Conservation (phyloP, 140 eudicot species). For the Oenanthe javanica region DNA sequence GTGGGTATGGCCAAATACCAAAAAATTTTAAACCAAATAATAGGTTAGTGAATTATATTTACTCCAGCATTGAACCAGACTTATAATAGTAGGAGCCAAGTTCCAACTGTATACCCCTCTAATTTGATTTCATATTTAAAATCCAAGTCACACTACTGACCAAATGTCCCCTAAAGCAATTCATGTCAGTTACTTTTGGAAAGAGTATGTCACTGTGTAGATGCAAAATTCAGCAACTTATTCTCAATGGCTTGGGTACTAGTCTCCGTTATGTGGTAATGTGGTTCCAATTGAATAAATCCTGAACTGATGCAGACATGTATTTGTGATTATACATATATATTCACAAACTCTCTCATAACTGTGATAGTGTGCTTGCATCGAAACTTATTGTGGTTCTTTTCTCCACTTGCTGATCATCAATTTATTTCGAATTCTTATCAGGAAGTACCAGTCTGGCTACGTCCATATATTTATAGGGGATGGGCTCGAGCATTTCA, state of each 20-base stretch:
- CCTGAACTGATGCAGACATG: not conserved
- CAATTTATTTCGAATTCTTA: not conserved
- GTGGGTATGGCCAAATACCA: too few species aligned
- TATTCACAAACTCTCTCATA: not conserved
- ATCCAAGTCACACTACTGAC: too few species aligned
- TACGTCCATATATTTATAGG: conserved; percentile 74
- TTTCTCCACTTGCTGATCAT: not conserved
- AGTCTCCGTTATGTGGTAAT: not conserved
- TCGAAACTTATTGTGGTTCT: not conserved
- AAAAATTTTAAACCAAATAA: too few species aligned
- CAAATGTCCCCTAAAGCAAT: not conserved
- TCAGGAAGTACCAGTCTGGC: conserved; percentile 82
- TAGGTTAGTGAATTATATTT: too few species aligned
- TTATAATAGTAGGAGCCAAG: too few species aligned
- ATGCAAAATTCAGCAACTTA: not conserved
- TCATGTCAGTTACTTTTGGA: too few species aligned
- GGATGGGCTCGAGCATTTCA: conserved; percentile 99
- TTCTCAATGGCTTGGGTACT: not conserved
- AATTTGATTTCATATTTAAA: too few species aligned
- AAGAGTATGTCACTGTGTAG: not conserved
- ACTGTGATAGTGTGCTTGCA: not conserved
- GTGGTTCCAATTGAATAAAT: not conserved
- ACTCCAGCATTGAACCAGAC: too few species aligned
- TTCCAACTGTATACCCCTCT: too few species aligned
- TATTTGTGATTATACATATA: not conserved